phyloP scores from a whole-genome alignment of 2,329 filamentous ascomycete genomes.

The Neopestalotiopsis sp. region DNA sequence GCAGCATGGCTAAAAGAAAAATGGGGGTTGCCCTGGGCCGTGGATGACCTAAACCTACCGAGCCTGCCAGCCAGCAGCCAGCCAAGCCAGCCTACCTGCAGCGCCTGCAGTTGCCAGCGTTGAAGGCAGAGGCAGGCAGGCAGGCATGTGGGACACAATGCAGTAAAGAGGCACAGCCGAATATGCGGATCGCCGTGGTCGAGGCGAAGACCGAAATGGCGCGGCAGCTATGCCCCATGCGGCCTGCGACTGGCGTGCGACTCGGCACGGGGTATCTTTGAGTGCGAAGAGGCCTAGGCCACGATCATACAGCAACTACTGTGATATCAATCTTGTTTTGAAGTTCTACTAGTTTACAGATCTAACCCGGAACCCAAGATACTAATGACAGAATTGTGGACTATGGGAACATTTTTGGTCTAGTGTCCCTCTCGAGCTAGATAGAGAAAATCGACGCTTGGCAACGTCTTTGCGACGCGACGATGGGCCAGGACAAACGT shows the following conservation, averaged over 20 bases:
- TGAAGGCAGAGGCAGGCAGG: too few relatives aligned
- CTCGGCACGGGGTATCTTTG: background rate
- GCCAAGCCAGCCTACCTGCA: too few relatives aligned
- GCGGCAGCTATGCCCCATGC: background rate
- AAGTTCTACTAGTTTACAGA: background rate
- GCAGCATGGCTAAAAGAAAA: background rate
- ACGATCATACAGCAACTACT: background rate
- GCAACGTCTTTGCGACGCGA: background rate
- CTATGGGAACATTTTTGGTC: background rate
- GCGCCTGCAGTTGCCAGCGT: background rate
- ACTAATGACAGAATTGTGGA: conserved; percentile 1
- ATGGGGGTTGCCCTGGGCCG: background rate
- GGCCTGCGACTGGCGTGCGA: background rate
- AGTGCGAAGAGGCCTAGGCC: background rate
- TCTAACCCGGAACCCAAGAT: background rate
- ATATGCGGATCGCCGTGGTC: background rate
- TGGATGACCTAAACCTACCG: background rate
- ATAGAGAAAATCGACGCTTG: background rate
- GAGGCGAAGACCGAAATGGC: background rate
- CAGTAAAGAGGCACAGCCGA: background rate
- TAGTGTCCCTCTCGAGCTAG: background rate
- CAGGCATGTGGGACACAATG: background rate
- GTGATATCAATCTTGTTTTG: conserved; percentile 2
- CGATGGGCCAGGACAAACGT: background rate
- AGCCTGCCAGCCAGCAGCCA: background rate